Evolutionary conservation across 495 filamentous ascomycete genomes (phyloP), one percentile per base, ranked within the genome.

Genomic region (Xylaria palmicola): DNA sequence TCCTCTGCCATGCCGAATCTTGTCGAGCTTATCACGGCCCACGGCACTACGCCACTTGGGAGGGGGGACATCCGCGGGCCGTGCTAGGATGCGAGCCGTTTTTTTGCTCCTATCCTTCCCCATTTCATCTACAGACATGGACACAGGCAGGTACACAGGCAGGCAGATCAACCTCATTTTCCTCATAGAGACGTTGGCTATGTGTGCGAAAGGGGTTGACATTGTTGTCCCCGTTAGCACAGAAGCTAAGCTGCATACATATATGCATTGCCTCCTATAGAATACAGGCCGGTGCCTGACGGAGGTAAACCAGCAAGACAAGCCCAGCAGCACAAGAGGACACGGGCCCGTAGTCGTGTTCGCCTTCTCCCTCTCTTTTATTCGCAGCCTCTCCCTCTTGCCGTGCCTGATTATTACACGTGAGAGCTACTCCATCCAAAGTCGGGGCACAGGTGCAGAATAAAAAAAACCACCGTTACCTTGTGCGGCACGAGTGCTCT

Each of bases 11-110:
- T 55, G 20, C 51, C 24, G 22, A 40, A 43, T 20, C 27, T 44
- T 13, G 52, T 55, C 32, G 19, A 24, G 19, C 22, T 0, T 41
- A 10, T 27, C 36, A 6, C 36, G 36, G 36, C 36, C 22, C 22
- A 54, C 22, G 17, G 51, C 47, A 34, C 47, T 24, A 44, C 15
- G 41, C 47, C 20, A n/a, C n/a, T n/a, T n/a, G n/a, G n/a, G n/a
- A n/a, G n/a, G n/a, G 17, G 39, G 19, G 29, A 37, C 29, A 30
- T 26, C 50, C 51, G 36, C 19, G 22, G 36, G 32, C 29, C 34
- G 15, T 22, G 51, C 36, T 40, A 22, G 41, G 51, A 55, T 55
- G 34, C 51, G 36, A 55, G n/a, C 51, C 53, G 53, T 43, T 56
- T 56, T 29, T 49, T 53, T 26, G 3, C 24, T 41, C 36, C 22